A percentile compares a stretch with the other conserved stretches of the same genome.
phyloP scores from a whole-genome alignment of 1,284 basidiomycete genomes.

The Fomitopsis pinicola region DNA sequence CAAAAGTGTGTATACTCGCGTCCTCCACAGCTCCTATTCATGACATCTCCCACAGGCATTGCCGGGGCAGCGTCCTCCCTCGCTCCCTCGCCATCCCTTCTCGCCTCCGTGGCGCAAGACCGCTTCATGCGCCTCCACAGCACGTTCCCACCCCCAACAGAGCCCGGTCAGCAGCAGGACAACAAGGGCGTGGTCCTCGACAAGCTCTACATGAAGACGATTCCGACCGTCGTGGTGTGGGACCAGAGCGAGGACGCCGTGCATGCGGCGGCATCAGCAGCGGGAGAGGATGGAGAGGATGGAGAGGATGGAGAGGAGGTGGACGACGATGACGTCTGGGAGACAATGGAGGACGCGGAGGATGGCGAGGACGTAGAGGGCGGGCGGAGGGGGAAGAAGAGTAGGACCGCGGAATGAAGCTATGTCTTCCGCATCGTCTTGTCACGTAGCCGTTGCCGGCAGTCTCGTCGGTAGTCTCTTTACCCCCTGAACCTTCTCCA shows the following conservation, averaged over 20 bases:
- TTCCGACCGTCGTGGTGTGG: constrained; percentile 61
- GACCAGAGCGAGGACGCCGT: constrained; percentile 45
- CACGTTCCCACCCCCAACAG: constrained; percentile 49
- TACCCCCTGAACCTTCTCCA: neutral
- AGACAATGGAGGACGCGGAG: constrained; percentile 30
- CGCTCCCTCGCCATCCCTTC: constrained; percentile 44
- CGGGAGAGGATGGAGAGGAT: constrained; percentile 23
- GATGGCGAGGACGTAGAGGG: constrained; percentile 23
- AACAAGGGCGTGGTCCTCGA: constrained; percentile 64
- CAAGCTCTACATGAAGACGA: constrained; percentile 65
- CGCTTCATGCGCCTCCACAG: constrained; percentile 74
- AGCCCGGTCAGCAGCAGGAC: constrained; percentile 50
- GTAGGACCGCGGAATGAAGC: constrained; percentile 2
- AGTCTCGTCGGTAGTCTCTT: neutral
- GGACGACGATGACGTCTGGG: constrained; percentile 46
- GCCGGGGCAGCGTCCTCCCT: constrained; percentile 66
- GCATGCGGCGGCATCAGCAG: constrained; percentile 27
- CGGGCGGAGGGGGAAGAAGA: constrained; percentile 17
- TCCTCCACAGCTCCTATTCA: neutral
- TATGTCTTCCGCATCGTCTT: neutral
- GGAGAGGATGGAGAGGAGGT: constrained; percentile 30
- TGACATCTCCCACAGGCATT: constrained; percentile 43
- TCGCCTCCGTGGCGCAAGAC: constrained; percentile 64
- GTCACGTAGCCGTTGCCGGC: neutral
- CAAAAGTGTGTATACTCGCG: constrained; percentile 44